phyloP scores from a whole-genome alignment of 164 flowering plant species.

The Tinospora cordifolia region DNA sequence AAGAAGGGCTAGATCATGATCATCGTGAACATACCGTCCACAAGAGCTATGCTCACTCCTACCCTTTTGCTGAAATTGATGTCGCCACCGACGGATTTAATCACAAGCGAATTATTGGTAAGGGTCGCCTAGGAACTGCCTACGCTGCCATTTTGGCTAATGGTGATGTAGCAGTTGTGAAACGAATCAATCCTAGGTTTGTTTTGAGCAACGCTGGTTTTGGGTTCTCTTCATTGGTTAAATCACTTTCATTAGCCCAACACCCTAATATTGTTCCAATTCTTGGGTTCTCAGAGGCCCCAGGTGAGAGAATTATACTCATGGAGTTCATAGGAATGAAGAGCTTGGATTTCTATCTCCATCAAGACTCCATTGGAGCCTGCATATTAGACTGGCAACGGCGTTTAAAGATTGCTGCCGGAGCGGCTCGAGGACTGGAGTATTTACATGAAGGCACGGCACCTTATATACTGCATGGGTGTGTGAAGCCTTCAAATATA shows the following conservation, averaged over 20 bases:
- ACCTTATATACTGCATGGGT: constrained; percentile 58
- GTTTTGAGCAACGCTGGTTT: constrained; percentile 58
- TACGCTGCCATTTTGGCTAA: constrained; percentile 35
- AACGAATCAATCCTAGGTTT: constrained; percentile 49
- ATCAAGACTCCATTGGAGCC: constrained; percentile 34
- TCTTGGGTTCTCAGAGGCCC: constrained; percentile 63
- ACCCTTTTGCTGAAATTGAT: constrained; percentile 40
- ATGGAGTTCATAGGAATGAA: constrained; percentile 49
- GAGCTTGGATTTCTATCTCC: constrained; percentile 56
- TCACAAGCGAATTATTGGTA: constrained; percentile 42
- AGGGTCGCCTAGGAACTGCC: constrained; percentile 58
- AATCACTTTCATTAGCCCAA: constrained; percentile 45
- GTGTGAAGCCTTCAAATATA: constrained; percentile 62
- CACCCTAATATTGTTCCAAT: constrained; percentile 66
- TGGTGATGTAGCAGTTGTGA: constrained; percentile 46
- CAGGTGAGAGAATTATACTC: constrained; percentile 70
- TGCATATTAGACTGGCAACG: constrained; percentile 42
- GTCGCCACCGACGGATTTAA: constrained; percentile 69
- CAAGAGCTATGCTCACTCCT: constrained; percentile 28
- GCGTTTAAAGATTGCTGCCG: constrained; percentile 53
- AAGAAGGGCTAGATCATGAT: constrained; percentile 14
- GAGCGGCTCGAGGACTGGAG: constrained; percentile 57
- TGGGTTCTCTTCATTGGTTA: constrained; percentile 45
- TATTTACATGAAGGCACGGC: constrained; percentile 53
- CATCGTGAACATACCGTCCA: neutral